These are phyloP conservation scores for Themeda triandra DNA, from an alignment of 176 grass and related monocot genomes.

Conservation along the genomic window DNA sequence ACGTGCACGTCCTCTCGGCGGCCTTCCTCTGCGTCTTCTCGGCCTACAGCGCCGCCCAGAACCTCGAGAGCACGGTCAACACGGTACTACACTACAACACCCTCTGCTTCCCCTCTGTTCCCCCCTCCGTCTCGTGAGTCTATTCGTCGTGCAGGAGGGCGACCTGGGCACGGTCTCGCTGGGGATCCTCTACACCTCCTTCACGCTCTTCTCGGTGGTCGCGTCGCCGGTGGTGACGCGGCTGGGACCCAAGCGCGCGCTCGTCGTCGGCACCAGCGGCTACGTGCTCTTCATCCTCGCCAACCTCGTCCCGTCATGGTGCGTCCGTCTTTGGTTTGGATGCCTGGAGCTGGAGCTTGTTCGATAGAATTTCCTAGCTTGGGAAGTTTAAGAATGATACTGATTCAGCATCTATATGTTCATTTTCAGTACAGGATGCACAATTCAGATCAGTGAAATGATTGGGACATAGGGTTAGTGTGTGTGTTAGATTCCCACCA, in stretches of 20 bases:
- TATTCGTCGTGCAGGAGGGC: slow-evolving; percentile 40
- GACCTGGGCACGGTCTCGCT: slow-evolving; percentile 72
- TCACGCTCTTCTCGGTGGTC: slow-evolving; percentile 68
- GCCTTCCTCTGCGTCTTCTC: slow-evolving; percentile 95
- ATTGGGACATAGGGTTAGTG: not conserved
- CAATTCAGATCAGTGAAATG: not conserved
- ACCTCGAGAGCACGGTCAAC: slow-evolving; percentile 86
- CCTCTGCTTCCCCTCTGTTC: not conserved
- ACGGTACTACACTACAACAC: slow-evolving; percentile 28
- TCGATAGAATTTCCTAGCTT: too few relatives aligned
- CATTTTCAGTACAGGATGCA: not conserved
- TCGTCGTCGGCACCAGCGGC: slow-evolving; percentile 70
- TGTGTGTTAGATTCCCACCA: not conserved
- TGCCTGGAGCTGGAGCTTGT: too few relatives aligned
- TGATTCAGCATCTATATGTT: not conserved
- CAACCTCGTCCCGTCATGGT: slow-evolving; percentile 65
- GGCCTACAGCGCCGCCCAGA: slow-evolving; percentile 72
- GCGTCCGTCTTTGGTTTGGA: too few relatives aligned
- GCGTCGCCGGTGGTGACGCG: slow-evolving; percentile 51
- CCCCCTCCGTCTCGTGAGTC: not conserved
- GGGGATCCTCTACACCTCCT: slow-evolving; percentile 79
- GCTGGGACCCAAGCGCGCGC: slow-evolving; percentile 62
- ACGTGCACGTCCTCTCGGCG: slow-evolving; percentile 59
- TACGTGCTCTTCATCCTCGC: slow-evolving; percentile 84
- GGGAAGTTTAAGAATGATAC: not conserved